Conservation (phyloP, 192 early-diverging fungal species). For the Podila verticillata region DNA sequence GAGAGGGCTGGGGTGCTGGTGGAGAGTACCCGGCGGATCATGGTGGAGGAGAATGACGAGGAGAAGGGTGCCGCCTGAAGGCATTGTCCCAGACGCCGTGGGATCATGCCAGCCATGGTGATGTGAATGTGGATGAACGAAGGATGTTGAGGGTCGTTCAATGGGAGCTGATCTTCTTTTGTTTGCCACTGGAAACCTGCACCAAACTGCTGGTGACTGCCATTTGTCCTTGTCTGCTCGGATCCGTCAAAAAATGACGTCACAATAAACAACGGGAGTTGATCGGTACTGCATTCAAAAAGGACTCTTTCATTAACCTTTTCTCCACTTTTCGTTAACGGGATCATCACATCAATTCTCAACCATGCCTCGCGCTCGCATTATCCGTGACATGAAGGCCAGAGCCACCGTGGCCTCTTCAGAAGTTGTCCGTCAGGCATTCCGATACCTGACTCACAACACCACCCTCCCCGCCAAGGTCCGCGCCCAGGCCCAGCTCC, state of each 20-base stretch:
- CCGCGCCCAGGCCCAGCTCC: slow-evolving; percentile 82
- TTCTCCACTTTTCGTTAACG: not conserved
- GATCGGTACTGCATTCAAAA: not conserved
- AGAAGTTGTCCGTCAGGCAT: slow-evolving; percentile 79
- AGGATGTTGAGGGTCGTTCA: not conserved
- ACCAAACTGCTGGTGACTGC: not conserved
- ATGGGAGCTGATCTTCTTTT: not conserved
- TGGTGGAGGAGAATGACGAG: not conserved
- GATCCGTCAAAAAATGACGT: not conserved
- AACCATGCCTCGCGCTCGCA: slow-evolving; percentile 49
- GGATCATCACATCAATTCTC: not conserved
- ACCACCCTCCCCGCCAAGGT: slow-evolving; percentile 75
- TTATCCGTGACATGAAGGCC: slow-evolving; percentile 79
- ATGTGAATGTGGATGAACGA: not conserved
- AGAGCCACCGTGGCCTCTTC: slow-evolving; percentile 71
- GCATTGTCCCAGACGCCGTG: slow-evolving; percentile 31
- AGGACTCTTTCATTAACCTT: not conserved
- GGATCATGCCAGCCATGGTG: slow-evolving; percentile 34
- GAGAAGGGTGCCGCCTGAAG: slow-evolving; percentile 5
- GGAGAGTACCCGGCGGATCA: slow-evolving; percentile 53
- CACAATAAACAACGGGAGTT: slow-evolving; percentile 1
- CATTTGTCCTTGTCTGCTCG: not conserved
- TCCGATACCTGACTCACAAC: slow-evolving; percentile 81
- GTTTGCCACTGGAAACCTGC: too few relatives aligned
- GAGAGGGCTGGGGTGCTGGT: slow-evolving; percentile 61